Conservation (phyloP, 2,329 filamentous ascomycete species). For the Ambrosiella cleistominuta region DNA sequence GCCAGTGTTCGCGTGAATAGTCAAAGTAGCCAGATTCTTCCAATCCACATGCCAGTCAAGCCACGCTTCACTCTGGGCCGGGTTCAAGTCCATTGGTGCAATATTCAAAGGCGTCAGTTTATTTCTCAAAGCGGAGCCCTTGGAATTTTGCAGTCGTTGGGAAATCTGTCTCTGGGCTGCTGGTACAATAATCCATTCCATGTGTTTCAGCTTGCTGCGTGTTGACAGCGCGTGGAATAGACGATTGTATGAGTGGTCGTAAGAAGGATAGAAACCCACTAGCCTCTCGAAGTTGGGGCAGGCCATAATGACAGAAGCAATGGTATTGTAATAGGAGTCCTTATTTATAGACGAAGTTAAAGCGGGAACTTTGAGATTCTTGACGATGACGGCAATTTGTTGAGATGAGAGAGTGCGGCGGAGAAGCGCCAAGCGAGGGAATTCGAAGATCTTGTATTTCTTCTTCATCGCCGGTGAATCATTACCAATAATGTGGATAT, state of each 20-base stretch:
- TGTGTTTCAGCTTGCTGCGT: conserved; percentile 35
- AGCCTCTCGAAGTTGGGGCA: conserved; percentile 47
- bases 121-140: conserved; percentile 12
- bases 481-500: conserved; percentile 40
- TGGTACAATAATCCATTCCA: conserved; percentile 39
- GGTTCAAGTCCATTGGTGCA: conserved; percentile 16
- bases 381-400: conserved; percentile 36
- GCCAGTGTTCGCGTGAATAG: conserved; percentile 40
- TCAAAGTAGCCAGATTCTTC: conserved; percentile 36
- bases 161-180: conserved; percentile 13
- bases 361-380: conserved; percentile 38
- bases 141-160: conserved; percentile 20
- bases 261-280: conserved; percentile 33
- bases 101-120: conserved; percentile 11
- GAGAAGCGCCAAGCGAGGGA: conserved; percentile 36
- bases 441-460: conserved; percentile 34
- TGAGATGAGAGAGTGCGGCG: conserved; percentile 37
- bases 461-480: conserved; percentile 40
- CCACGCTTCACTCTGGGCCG: conserved; percentile 28
- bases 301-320: conserved; percentile 44
- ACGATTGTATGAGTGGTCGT: conserved; percentile 38
- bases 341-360: conserved; percentile 23
- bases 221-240: conserved; percentile 43
- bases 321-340: conserved; percentile 37
- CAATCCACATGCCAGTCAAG: conserved; percentile 36